phyloP scores from a whole-genome alignment of 2,329 filamentous ascomycete species.

The Rasamsonia emersonii region DNA sequence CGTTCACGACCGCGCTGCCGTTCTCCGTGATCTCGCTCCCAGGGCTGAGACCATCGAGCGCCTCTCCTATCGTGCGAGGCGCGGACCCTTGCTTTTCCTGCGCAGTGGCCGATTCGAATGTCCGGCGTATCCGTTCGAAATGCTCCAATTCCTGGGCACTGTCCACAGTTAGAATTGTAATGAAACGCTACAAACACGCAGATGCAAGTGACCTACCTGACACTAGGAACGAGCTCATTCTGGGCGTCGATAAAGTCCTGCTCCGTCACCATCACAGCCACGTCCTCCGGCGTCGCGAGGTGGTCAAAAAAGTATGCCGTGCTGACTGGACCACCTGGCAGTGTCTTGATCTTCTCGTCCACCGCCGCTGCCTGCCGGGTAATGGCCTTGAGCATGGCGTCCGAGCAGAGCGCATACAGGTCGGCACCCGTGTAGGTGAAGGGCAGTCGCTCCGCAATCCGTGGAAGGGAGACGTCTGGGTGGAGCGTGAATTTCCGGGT shows the following conservation, averaged over 20 bases:
- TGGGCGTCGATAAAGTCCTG: conserved; percentile 78
- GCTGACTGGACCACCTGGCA: conserved; percentile 55
- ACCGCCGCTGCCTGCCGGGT: conserved; percentile 79
- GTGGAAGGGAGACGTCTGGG: conserved; percentile 64
- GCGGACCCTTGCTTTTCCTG: conserved; percentile 28
- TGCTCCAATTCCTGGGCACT: conserved; percentile 86
- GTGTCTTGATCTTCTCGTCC: conserved; percentile 67
- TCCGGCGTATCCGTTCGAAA: conserved; percentile 73
- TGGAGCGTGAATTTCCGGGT: conserved; percentile 89
- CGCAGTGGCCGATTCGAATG: conserved; percentile 61
- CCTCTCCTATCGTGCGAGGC: conserved; percentile 29
- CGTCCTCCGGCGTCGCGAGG: conserved; percentile 70
- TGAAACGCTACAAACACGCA: neutral
- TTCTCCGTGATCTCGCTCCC: conserved; percentile 15
- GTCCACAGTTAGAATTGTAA: conserved; percentile 16
- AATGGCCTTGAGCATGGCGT: conserved; percentile 98
- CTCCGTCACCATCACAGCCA: conserved; percentile 80
- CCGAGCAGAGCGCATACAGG: conserved; percentile 92
- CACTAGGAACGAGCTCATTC: conserved; percentile 80
- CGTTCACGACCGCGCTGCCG: conserved; percentile 13
- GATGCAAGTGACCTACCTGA: conserved; percentile 41
- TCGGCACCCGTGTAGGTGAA: conserved; percentile 98
- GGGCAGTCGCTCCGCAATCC: conserved; percentile 68
- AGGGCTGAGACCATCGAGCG: conserved; percentile 26
- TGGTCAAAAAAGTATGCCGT: conserved; percentile 97